These are phyloP conservation scores for Pythium apleroticum DNA, from an alignment of 352 stramenopile genomes.

Conservation along the genomic window DNA sequence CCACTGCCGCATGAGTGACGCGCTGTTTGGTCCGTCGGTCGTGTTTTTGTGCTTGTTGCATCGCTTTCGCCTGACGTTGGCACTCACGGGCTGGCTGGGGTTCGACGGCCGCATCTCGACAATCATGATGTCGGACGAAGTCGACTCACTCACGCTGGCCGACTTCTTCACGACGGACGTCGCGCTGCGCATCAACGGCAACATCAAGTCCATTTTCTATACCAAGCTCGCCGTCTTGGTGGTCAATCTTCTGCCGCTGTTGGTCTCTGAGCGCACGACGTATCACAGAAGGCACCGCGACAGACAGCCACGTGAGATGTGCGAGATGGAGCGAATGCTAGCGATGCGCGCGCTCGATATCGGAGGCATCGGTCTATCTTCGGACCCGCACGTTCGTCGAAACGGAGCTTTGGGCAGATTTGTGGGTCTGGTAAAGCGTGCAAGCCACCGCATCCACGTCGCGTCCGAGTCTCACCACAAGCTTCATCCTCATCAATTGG, in stretches of 20 bases:
- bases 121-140: slow-evolving; percentile 20
- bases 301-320: too few relatives aligned
- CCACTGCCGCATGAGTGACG: slow-evolving; percentile 29
- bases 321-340: too few relatives aligned
- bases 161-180: slow-evolving; percentile 27
- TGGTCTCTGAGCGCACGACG: slow-evolving; percentile 10
- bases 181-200: slow-evolving; percentile 27
- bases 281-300: too few relatives aligned
- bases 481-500: too few relatives aligned
- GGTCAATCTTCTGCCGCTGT: slow-evolving; percentile 10
- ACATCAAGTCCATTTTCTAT: slow-evolving; percentile 20
- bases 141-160: slow-evolving; percentile 8
- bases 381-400: too few relatives aligned
- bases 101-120: slow-evolving; percentile 8
- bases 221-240: slow-evolving; percentile 27
- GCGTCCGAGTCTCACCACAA: too few relatives aligned
- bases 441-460: too few relatives aligned
- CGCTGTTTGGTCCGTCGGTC: slow-evolving; percentile 28
- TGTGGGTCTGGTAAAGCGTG: too few relatives aligned
- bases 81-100: neutral
- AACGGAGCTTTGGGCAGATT: too few relatives aligned
- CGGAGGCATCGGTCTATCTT: too few relatives aligned
- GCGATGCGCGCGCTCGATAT: too few relatives aligned
- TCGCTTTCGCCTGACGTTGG: neutral
- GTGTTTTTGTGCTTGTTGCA: slow-evolving; percentile 25